A percentile compares a stretch with the other conserved stretches of the same genome.
Evolutionary conservation across 495 filamentous ascomycete species (phyloP).

Genomic region (Neurospora intermedia): DNA sequence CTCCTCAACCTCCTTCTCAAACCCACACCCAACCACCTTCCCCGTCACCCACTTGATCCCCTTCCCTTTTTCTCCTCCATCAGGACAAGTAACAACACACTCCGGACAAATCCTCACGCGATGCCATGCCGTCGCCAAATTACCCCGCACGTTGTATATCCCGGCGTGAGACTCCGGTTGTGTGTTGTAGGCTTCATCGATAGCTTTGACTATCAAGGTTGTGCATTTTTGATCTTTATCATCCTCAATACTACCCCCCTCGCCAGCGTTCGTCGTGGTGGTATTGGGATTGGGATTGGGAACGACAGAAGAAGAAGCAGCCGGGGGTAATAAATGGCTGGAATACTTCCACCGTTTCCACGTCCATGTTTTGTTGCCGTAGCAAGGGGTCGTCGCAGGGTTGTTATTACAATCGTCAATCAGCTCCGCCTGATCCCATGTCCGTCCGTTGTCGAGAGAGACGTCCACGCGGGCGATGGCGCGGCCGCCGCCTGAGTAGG

Average conservation of each 20-base stretch:
- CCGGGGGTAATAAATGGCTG: slow-evolving; percentile 7
- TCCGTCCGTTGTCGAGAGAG: slow-evolving; percentile 42
- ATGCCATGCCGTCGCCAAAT: slow-evolving; percentile 47
- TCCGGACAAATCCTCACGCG: slow-evolving; percentile 27
- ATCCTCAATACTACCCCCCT: too few species aligned
- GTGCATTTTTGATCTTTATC: slow-evolving; percentile 12
- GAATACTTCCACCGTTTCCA: slow-evolving; percentile 45
- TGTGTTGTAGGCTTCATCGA: slow-evolving; percentile 46
- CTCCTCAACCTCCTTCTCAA: background rate
- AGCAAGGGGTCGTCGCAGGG: slow-evolving; percentile 12
- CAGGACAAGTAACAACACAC: slow-evolving; percentile 5
- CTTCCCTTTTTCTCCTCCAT: background rate
- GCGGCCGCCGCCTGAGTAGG: slow-evolving; percentile 49
- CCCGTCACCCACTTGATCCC: too few species aligned
- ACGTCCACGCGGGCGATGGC: slow-evolving; percentile 45
- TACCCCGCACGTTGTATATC: slow-evolving; percentile 45
- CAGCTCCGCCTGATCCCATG: slow-evolving; percentile 43
- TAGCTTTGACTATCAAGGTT: slow-evolving; percentile 45
- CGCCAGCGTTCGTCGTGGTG: too few species aligned
- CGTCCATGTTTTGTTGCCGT: slow-evolving; percentile 38
- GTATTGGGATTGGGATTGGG: too few species aligned
- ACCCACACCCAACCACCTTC: too few species aligned
- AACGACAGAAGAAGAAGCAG: background rate
- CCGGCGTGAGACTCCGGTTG: slow-evolving; percentile 41
- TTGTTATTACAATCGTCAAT: slow-evolving; percentile 28